These are phyloP conservation scores for Centaurea solstitialis DNA, from an alignment of 129 eudicot species.

Conservation along the genomic window DNA sequence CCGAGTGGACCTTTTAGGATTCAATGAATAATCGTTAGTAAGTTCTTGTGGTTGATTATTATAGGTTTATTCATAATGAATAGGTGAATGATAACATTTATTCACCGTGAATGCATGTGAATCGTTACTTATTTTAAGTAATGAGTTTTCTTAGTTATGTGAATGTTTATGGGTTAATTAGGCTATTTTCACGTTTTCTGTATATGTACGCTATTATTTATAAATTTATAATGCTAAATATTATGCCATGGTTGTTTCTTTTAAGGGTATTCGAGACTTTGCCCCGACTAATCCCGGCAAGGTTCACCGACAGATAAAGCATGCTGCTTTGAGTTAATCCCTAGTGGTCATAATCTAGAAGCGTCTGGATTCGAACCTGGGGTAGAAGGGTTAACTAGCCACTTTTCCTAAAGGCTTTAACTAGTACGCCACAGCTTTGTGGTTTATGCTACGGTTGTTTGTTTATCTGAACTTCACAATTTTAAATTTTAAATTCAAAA, in stretches of 20 bases:
- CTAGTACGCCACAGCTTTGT: no score
- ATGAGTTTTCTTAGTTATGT: neutral
- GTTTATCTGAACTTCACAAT: neutral
- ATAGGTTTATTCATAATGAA: neutral
- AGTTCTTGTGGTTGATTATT: neutral
- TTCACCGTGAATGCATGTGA: neutral
- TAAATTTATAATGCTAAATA: neutral
- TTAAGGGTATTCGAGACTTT: no score
- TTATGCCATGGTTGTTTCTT: neutral
- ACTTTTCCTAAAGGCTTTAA: no score
- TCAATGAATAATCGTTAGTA: neutral
- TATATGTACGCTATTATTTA: neutral
- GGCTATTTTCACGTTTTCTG: neutral
- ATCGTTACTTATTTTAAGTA: neutral
- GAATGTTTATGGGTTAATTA: neutral
- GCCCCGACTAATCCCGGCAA: no score
- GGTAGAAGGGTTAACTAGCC: no score
- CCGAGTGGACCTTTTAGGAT: conserved; percentile 42
- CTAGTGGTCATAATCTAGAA: no score
- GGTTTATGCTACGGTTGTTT: no score
- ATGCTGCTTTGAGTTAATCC: no score
- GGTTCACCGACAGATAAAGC: no score
- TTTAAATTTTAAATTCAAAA: neutral
- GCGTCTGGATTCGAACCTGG: no score
- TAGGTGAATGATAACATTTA: neutral